Percentiles rank a stretch among this genome's conserved stretches.
Conservation (phyloP, 441 rosid genomes). For the Syzygium syzygioides region DNA sequence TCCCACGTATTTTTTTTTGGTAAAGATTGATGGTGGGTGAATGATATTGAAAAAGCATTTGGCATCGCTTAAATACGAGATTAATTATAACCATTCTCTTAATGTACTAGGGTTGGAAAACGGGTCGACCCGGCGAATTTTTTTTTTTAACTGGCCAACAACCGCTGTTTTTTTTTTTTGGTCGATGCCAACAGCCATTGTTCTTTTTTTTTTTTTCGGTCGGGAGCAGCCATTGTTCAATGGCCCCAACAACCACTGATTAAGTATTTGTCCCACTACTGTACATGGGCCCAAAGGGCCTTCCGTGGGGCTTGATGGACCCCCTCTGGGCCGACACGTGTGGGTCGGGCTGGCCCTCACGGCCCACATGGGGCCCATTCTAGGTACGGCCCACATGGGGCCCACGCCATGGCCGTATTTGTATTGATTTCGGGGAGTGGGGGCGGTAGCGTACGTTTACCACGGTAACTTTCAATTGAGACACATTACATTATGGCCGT, state of each 20-base stretch:
- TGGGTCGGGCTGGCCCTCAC: neutral
- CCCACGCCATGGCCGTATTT: neutral
- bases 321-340: neutral
- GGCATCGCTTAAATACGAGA: neutral
- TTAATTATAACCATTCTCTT: neutral
- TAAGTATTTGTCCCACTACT: neutral
- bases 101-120: neutral
- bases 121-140: neutral
- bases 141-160: no score
- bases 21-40: neutral
- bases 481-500: neutral
- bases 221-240: neutral
- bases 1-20: neutral
- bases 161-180: no score
- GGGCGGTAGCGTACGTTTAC: neutral
- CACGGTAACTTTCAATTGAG: neutral
- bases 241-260: neutral
- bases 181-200: no score
- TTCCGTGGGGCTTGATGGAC: neutral
- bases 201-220: neutral
- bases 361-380: neutral
- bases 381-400: no score
- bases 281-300: neutral
- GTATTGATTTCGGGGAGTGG: neutral
- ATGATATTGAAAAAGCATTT: neutral